phyloP scores from a whole-genome alignment of 805 yeast genomes.

The Priceomyces castillae region DNA sequence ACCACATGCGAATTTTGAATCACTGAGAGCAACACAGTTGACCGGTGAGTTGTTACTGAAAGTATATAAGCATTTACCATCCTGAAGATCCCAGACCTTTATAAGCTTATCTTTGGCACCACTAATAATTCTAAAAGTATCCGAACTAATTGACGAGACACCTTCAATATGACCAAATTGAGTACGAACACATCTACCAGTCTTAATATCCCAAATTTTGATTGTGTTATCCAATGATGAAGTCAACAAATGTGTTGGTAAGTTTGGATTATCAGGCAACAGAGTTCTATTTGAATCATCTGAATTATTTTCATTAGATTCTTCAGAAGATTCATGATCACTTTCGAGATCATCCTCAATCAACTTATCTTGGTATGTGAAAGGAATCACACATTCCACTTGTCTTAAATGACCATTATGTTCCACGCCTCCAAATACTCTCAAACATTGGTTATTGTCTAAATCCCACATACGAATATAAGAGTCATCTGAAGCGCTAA shows the following conservation, averaged over 20 bases:
- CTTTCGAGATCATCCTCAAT: slow-evolving; percentile 45
- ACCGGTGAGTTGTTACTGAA: slow-evolving; percentile 65
- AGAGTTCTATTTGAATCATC: slow-evolving; percentile 15
- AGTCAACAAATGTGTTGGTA: slow-evolving; percentile 81
- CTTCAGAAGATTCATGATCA: slow-evolving; percentile 25
- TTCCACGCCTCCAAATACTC: slow-evolving; percentile 72
- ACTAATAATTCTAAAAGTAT: slow-evolving; percentile 87
- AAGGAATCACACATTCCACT: slow-evolving; percentile 88
- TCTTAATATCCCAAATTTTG: slow-evolving; percentile 83
- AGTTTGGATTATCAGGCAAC: slow-evolving; percentile 27
- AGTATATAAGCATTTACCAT: slow-evolving; percentile 92
- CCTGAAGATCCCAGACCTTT: slow-evolving; percentile 94
- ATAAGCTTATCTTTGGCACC: slow-evolving; percentile 92
- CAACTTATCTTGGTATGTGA: slow-evolving; percentile 63
- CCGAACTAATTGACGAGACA: slow-evolving; percentile 96
- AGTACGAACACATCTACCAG: slow-evolving; percentile 87
- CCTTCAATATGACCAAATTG: slow-evolving; percentile 98
- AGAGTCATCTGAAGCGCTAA: slow-evolving; percentile 87
- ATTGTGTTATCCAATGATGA: slow-evolving; percentile 92
- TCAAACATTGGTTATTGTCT: slow-evolving; percentile 70
- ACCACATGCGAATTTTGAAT: slow-evolving; percentile 86
- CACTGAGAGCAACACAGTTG: slow-evolving; percentile 81
- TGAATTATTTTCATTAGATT: slow-evolving; percentile 9
- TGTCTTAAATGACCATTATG: slow-evolving; percentile 89
- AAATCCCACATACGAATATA: slow-evolving; percentile 96